A percentile compares a stretch with the other conserved stretches of the same genome.
These are phyloP conservation scores for Coprinopsis cinerea DNA, from an alignment of 768 basidiomycete genomes.

Conservation along the genomic window DNA sequence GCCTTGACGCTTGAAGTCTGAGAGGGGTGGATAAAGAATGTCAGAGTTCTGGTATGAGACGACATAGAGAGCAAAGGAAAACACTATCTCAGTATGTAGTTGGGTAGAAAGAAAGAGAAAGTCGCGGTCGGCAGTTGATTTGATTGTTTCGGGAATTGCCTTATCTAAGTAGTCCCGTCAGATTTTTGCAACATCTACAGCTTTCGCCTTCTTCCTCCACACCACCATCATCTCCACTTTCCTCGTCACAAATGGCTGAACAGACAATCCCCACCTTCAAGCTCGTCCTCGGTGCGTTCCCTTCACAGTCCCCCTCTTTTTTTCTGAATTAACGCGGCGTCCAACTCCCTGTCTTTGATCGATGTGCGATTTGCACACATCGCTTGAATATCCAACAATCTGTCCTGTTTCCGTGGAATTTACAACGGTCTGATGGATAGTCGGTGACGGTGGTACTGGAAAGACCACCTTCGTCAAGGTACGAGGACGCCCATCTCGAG, in stretches of 20 bases:
- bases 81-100: no score
- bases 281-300: slow-evolving; percentile 86
- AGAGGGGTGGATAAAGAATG: no score
- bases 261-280: slow-evolving; percentile 84
- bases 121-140: slow-evolving; percentile 15
- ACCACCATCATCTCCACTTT: slow-evolving; percentile 17
- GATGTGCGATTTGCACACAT: slow-evolving; percentile 34
- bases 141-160: slow-evolving; percentile 30
- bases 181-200: slow-evolving; percentile 28
- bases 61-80: no score
- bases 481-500: slow-evolving; percentile 11
- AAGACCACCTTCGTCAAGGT: slow-evolving; percentile 99
- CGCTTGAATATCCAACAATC: slow-evolving; percentile 12
- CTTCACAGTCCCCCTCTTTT: slow-evolving; percentile 13
- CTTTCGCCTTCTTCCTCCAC: slow-evolving; percentile 19
- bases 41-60: no score
- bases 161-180: slow-evolving; percentile 33
- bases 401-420: slow-evolving; percentile 16
- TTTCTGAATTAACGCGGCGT: slow-evolving; percentile 23
- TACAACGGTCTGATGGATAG: slow-evolving; percentile 33
- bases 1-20: no score
- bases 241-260: slow-evolving; percentile 34
- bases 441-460: slow-evolving; percentile 95
- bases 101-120: slow-evolving; percentile 14
- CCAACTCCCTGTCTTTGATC: slow-evolving; percentile 41